phyloP scores from a whole-genome alignment of 176 grass and related monocot species.

The Saccharum spontaneum region DNA sequence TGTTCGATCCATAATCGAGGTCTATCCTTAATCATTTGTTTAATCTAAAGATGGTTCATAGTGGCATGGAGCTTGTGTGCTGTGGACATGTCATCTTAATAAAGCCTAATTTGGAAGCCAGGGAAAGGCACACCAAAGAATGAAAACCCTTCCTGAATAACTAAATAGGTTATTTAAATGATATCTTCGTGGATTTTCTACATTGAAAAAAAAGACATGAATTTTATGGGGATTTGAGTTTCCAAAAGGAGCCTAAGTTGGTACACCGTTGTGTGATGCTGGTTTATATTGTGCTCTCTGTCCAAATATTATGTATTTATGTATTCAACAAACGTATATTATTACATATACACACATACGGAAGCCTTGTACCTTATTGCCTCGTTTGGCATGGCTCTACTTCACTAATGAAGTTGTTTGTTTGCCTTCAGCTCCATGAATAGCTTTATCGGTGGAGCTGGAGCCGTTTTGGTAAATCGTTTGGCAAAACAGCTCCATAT shows the following conservation, averaged over 20 bases:
- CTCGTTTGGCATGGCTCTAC: too few relatives aligned
- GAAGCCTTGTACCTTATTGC: not conserved
- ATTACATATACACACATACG: not conserved
- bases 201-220: too few relatives aligned
- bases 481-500: too few relatives aligned
- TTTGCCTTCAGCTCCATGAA: too few relatives aligned
- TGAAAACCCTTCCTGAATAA: too few relatives aligned
- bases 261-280: not conserved
- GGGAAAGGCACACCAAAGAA: too few relatives aligned
- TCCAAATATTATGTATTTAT: not conserved
- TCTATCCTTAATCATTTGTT: not conserved
- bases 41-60: not conserved
- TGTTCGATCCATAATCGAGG: conserved; percentile 12
- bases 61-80: not conserved
- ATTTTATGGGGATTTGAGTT: too few relatives aligned
- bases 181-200: too few relatives aligned
- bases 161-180: too few relatives aligned
- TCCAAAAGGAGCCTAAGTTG: not conserved
- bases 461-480: too few relatives aligned
- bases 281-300: not conserved
- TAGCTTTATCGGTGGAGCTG: too few relatives aligned
- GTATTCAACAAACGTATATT: not conserved
- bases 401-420: too few relatives aligned
- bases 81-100: not conserved
- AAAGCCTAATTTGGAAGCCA: not conserved